Base-by-base conservation (phyloP, 1,284 basidiomycete genomes). In the Amylostereum areolatum region DNA sequence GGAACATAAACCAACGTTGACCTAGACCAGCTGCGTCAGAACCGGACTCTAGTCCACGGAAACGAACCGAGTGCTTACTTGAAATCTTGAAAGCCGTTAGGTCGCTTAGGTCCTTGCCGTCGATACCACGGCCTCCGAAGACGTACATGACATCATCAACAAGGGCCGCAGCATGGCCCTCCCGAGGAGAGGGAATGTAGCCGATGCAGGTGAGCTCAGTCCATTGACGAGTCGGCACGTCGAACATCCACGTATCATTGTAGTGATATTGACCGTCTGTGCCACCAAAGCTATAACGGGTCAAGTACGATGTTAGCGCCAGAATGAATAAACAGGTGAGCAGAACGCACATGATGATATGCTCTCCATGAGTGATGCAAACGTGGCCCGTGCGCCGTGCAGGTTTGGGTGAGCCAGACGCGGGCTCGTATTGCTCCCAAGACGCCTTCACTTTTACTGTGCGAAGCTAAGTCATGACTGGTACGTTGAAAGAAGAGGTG, bases 251-350 rank as follows among this genome's bases (percentile, higher is more conserved):
- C 4, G 96, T 99, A 64, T 99, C 97, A 67, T 99, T 99, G 72
- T 99, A 99, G 67, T 99, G 97, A 69, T 92, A 99, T 64, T 91
- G 87, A 28, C 95, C 96, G 61, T 99, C 97, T 4, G 97, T 99
- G 47, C 97, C 97, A 43, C 97, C 97, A 60, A 99, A 99, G 49
- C 93, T 93, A 25, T 28, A 29, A 11, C 11, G 18, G 6, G 25
- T 25, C 41, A 18, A 25, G 29, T 39, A 35, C 10, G 18, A 39
- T 10, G 30, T 40, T 9, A 27, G 37, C 7, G 9, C 28, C 41
- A 34, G 41, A 32, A 42, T 29, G n/a, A 28, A n/a, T 24, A 44
- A 37, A 36, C 30, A 47, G 27, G 27, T 8, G 30, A 37, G 30
- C 32, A 48, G 40, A 30, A 51, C 50, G 51, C 68, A 93, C 87